Conservation (phyloP, 1,139 yeast genomes). For the Pichia sp. region DNA sequence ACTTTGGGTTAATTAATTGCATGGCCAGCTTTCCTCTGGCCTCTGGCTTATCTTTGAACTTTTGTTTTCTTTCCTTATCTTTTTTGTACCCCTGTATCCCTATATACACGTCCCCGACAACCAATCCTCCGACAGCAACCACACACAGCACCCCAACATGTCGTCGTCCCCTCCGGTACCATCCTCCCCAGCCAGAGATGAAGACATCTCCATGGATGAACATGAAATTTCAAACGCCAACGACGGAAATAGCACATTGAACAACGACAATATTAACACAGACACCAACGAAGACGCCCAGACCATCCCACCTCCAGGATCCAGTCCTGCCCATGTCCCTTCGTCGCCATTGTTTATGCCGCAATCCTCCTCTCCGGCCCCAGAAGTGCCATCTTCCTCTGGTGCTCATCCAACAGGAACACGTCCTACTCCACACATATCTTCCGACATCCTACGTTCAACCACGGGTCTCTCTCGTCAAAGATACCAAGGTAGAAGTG, state of each 20-base stretch:
- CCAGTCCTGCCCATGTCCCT: conserved; percentile 42
- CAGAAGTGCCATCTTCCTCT: neutral
- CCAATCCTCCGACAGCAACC: too few species aligned
- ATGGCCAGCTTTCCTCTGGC: too few species aligned
- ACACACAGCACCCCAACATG: too few species aligned
- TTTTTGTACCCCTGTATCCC: too few species aligned
- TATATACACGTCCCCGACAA: too few species aligned
- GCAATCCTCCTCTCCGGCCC: conserved; percentile 29
- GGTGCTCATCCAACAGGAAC: conserved; percentile 21
- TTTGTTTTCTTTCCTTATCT: neutral
- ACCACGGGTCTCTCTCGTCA: conserved; percentile 22
- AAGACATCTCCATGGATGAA: conserved; percentile 15
- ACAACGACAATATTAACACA: neutral
- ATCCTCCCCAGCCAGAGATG: conserved; percentile 32
- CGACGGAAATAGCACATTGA: neutral
- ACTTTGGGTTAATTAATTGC: neutral
- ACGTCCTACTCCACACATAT: conserved; percentile 29
- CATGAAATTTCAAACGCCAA: neutral
- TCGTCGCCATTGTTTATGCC: conserved; percentile 70
- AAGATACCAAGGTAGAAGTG: conserved; percentile 43
- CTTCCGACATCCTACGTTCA: conserved; percentile 26
- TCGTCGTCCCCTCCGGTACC: conserved; percentile 32
- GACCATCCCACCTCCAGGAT: conserved; percentile 12
- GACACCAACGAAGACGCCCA: neutral
- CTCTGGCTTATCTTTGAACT: neutral